Evolutionary conservation across 1,284 basidiomycete genomes (phyloP).

Genomic region (Trichosporon sp.): DNA sequence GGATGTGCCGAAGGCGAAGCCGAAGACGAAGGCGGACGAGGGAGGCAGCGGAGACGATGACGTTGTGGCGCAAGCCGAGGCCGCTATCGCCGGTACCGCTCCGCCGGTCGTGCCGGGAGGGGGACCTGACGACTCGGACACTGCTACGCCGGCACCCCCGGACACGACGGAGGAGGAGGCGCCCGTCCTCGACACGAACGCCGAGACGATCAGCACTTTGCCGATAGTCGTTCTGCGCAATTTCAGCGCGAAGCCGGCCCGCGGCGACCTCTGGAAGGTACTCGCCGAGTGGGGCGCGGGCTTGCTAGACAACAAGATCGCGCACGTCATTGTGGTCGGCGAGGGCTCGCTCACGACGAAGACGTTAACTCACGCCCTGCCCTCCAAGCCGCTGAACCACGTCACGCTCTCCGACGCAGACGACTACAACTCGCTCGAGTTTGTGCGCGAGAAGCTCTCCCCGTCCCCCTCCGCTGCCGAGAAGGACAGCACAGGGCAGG

Average conservation of each 20-base stretch:
- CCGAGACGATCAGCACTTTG: conserved; percentile 57
- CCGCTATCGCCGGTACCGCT: neutral
- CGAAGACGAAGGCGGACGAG: conserved; percentile 28
- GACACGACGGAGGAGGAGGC: neutral
- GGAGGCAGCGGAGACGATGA: too few species aligned
- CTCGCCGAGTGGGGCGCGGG: conserved; percentile 80
- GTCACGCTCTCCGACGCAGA: conserved; percentile 83
- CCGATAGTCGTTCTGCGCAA: conserved; percentile 82
- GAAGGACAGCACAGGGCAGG: neutral
- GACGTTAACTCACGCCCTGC: conserved; percentile 77
- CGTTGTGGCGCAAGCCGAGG: conserved; percentile 22
- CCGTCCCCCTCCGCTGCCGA: conserved; percentile 58
- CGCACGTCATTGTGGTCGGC: conserved; percentile 86
- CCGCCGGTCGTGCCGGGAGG: neutral
- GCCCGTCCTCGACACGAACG: conserved; percentile 40
- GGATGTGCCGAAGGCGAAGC: conserved; percentile 30
- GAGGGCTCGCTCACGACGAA: conserved; percentile 86
- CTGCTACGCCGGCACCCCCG: too few species aligned
- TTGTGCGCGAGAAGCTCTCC: conserved; percentile 71
- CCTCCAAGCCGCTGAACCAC: conserved; percentile 73
- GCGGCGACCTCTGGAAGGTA: conserved; percentile 66
- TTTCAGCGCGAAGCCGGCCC: conserved; percentile 61
- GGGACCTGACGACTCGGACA: too few species aligned
- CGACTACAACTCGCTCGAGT: conserved; percentile 66
- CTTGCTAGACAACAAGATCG: conserved; percentile 73